These are phyloP conservation scores for Lodderomyces oxycetoniae DNA, from an alignment of 1,139 yeast species.

Conservation along the genomic window DNA sequence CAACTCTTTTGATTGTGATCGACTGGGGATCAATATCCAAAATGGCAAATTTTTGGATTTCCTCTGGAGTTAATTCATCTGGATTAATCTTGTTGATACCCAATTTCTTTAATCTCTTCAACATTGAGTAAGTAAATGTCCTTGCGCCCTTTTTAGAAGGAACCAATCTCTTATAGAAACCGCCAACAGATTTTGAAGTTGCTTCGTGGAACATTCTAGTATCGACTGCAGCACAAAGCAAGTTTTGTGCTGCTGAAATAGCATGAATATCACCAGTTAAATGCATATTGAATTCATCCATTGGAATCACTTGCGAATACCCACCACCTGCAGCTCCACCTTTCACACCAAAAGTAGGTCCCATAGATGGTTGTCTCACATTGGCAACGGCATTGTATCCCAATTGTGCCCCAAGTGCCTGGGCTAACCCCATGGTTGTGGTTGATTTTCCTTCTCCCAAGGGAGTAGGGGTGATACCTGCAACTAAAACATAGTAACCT, in stretches of 20 bases:
- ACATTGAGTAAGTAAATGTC: constrained; percentile 63
- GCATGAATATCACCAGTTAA: constrained; percentile 84
- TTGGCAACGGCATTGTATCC: constrained; percentile 68
- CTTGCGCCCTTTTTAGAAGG: constrained; percentile 66
- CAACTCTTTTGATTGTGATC: constrained; percentile 72
- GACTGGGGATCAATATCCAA: constrained; percentile 69
- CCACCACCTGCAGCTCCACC: constrained; percentile 94
- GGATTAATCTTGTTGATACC: constrained; percentile 67
- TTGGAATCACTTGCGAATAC: constrained; percentile 78
- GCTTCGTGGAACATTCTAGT: constrained; percentile 78
- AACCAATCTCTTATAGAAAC: constrained; percentile 65
- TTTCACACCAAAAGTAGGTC: constrained; percentile 82
- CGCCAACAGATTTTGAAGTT: constrained; percentile 60
- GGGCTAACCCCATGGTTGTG: constrained; percentile 74
- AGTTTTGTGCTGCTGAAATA: constrained; percentile 72
- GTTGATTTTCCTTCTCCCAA: constrained; percentile 82
- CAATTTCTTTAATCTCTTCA: constrained; percentile 55
- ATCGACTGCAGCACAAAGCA: constrained; percentile 79
- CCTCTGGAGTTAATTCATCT: constrained; percentile 63
- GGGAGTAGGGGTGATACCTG: constrained; percentile 82
- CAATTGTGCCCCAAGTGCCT: constrained; percentile 74
- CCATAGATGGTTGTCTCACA: constrained; percentile 84
- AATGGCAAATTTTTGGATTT: constrained; percentile 56
- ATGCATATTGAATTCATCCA: constrained; percentile 86
- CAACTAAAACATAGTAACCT: constrained; percentile 68